Evolutionary conservation across 2,329 filamentous ascomycete genomes (phyloP).

Genomic region (Monilinia fructicola): DNA sequence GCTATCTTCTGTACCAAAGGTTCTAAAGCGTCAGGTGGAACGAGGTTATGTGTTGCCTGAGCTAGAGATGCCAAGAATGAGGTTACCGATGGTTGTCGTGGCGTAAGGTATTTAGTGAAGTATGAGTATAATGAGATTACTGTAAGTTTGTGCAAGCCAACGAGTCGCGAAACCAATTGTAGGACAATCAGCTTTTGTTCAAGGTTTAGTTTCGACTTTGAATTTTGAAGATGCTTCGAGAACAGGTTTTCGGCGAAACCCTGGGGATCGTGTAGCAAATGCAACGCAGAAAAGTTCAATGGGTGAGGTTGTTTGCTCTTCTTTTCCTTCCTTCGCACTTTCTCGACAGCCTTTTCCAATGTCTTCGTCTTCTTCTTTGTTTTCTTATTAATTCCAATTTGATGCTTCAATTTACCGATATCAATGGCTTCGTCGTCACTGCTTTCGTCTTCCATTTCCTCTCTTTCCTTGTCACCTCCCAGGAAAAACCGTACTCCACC

Average conservation of each 20-base stretch:
- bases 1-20: conserved; percentile 93
- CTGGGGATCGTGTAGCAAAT: conserved; percentile 91
- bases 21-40: conserved; percentile 89
- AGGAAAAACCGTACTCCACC: conserved; percentile 93
- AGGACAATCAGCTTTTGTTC: conserved; percentile 89
- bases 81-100: conserved; percentile 42
- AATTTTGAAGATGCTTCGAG: conserved; percentile 84
- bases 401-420: conserved; percentile 78
- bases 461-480: conserved; percentile 91
- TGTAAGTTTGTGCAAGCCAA: conserved; percentile 89
- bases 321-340: conserved; percentile 76
- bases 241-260: conserved; percentile 90
- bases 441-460: conserved; percentile 86
- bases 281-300: conserved; percentile 93
- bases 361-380: conserved; percentile 80
- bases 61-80: conserved; percentile 90
- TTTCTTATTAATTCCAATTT: conserved; percentile 94
- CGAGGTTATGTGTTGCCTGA: conserved; percentile 85
- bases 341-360: conserved; percentile 77
- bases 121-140: conserved; percentile 83
- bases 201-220: conserved; percentile 78
- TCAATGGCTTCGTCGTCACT: conserved; percentile 82
- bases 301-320: conserved; percentile 86
- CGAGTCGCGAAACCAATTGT: conserved; percentile 84
- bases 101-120: conserved; percentile 26